Base-by-base conservation (phyloP, 805 yeast genomes). In the Martiniozyma abietophila region DNA sequence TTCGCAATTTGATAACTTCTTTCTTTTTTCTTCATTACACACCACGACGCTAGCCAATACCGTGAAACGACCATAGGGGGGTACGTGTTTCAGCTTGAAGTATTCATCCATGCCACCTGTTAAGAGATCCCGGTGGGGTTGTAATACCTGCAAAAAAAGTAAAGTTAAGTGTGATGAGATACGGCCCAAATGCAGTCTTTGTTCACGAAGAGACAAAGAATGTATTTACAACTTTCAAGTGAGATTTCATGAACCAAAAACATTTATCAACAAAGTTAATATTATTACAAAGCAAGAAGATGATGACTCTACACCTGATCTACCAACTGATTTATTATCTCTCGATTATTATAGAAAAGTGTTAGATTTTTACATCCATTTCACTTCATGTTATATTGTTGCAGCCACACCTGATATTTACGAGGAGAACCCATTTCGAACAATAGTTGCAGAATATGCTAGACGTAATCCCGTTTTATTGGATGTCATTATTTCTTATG, bases 41-140 rank as follows among this genome's bases (percentile, higher is more conserved):
- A 20, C 25, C 0, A 82, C 86, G 0, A 86, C 47, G 0, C 88
- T 80, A 0, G 95, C 83, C 12, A 86, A 46, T 0, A 85, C 82
- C 0, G n/a, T n/a, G n/a, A n/a, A n/a, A n/a, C n/a, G n/a, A n/a
- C n/a, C n/a, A n/a, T n/a, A n/a, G n/a, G n/a, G n/a, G n/a, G n/a
- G n/a, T n/a, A n/a, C n/a, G n/a, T n/a, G n/a, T n/a, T n/a, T n/a
- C n/a, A n/a, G n/a, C n/a, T n/a, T n/a, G n/a, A n/a, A n/a, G n/a
- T n/a, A n/a, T n/a, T n/a, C n/a, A n/a, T n/a, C n/a, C n/a, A n/a
- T n/a, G n/a, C n/a, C n/a, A n/a, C n/a, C n/a, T n/a, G n/a, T n/a
- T n/a, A n/a, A n/a, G n/a, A n/a, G n/a, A n/a, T n/a, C n/a, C n/a
- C 19, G 41, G 14, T 12, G 33, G 18, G 41, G 41, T 4, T 38